Evolutionary conservation across 164 flowering plant species (phyloP), one percentile per base, ranked within the genome.

Genomic region (Kalanchoe fedtschenkoi): DNA sequence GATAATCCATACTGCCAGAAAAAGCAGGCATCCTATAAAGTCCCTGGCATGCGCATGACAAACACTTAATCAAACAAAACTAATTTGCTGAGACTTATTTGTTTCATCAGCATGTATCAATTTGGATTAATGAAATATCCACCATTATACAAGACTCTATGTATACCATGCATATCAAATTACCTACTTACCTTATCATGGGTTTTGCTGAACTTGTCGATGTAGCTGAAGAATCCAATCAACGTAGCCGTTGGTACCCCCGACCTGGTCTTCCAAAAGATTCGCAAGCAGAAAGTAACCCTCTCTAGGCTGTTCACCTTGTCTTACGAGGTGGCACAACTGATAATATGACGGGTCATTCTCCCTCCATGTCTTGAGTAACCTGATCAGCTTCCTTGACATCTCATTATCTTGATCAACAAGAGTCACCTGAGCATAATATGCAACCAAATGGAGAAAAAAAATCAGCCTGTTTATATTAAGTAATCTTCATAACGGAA

Each of bases 251-350:
- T 64, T 77, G 47, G 75, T 60, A 59, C 95, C 96, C 22, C 87
- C 86, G 34, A 65, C 72, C 68, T 76, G 96, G 68, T 95, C 97
- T 72, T 91, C 99, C 38, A 87, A 73, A 56, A 95, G 90, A 66
- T 86, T 88, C 54, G 80, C 55, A 61, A 93, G 88, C 19, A 95
- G 71, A 70, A 89, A 76, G 60, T 72, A 77, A 43, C 93, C 89
- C 79, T 91, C 99, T 76, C 91, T 81, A 8, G 95, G 91, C 60
- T 91, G 96, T 63, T 95, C 96, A 21, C 96, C 99, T 82, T 95
- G 97, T 72, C 90, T 81, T 41, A 95, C 90, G 51, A 95, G 78
- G 73, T 82, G 82, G 56, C 86, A 79, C 51, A 88, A 68, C 75
- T 81, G 97, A 77, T 80, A 83, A 67, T 74, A 84, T 19, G 96